Evolutionary conservation across 192 early-diverging fungal genomes (phyloP).

Genomic region (Rhizophlyctis rosea): DNA sequence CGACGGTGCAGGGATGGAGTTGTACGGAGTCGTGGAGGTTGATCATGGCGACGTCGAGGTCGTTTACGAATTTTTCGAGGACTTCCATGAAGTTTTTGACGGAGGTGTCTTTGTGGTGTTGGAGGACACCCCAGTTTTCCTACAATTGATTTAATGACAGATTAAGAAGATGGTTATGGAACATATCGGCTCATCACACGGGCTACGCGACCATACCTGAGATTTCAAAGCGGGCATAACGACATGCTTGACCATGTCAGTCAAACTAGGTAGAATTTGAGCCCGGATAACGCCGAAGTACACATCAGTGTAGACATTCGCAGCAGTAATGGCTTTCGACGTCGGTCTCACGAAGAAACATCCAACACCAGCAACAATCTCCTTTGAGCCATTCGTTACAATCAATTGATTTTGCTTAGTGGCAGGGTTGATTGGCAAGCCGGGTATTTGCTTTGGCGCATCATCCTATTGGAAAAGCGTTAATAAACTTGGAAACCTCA

Average conservation of each 20-base stretch:
- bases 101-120: slow-evolving; percentile 41
- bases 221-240: slow-evolving; percentile 54
- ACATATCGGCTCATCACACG: background rate
- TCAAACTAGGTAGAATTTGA: slow-evolving; percentile 54
- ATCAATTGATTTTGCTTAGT: too few species aligned
- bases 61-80: slow-evolving; percentile 55
- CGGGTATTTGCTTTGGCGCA: too few species aligned
- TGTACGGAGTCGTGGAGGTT: slow-evolving; percentile 61
- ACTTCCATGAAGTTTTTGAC: slow-evolving; percentile 56
- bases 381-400: slow-evolving; percentile 52
- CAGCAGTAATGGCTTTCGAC: slow-evolving; percentile 54
- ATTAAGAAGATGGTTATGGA: too few species aligned
- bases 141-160: slow-evolving; percentile 10
- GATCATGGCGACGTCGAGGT: slow-evolving; percentile 66
- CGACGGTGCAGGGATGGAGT: slow-evolving; percentile 48
- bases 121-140: slow-evolving; percentile 62
- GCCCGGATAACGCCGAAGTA: slow-evolving; percentile 51
- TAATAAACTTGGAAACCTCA: background rate
- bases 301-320: slow-evolving; percentile 54
- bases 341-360: slow-evolving; percentile 54
- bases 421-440: too few species aligned
- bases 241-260: slow-evolving; percentile 58
- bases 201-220: slow-evolving; percentile 35
- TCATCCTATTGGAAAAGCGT: slow-evolving; percentile 1
- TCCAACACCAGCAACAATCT: slow-evolving; percentile 51